Conservation (phyloP, 1,284 basidiomycete species). For the Papiliotrema nemorosa region DNA sequence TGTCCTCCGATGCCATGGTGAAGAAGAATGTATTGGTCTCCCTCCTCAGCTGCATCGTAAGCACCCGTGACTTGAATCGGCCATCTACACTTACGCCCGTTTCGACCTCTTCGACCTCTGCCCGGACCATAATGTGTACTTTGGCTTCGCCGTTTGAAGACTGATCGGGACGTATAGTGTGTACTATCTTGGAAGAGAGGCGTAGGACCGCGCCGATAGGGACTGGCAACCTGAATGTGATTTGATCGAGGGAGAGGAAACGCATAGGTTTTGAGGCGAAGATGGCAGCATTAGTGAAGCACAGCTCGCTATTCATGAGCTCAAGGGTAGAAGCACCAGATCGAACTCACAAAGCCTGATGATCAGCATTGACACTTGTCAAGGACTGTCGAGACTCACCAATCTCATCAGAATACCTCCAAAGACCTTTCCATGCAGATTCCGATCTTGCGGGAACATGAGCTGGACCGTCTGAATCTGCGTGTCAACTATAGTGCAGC, state of each 20-base stretch:
- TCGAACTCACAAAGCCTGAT: conserved; percentile 23
- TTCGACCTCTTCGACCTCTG: conserved; percentile 69
- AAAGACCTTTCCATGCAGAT: conserved; percentile 77
- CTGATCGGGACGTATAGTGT: conserved; percentile 36
- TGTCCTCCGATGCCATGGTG: conserved; percentile 45
- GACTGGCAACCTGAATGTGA: conserved; percentile 73
- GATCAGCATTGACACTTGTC: not conserved
- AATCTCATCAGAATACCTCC: conserved; percentile 65
- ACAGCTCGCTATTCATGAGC: conserved; percentile 55
- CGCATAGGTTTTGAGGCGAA: conserved; percentile 66
- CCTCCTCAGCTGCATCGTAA: conserved; percentile 23
- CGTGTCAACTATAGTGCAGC: not conserved
- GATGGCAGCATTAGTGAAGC: conserved; percentile 66
- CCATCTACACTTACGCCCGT: conserved; percentile 57
- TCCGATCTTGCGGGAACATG: conserved; percentile 82
- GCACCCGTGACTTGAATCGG: not conserved
- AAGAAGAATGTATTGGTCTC: conserved; percentile 54
- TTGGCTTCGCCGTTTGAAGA: conserved; percentile 34
- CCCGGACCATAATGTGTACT: conserved; percentile 68
- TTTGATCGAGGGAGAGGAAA: conserved; percentile 73
- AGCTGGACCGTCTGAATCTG: conserved; percentile 46
- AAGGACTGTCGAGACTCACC: conserved; percentile 44
- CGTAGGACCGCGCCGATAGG: conserved; percentile 75
- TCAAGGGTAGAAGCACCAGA: not conserved
- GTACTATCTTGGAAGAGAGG: conserved; percentile 62